phyloP scores from a whole-genome alignment of 2,329 filamentous ascomycete species.

The Chalara sp. region DNA sequence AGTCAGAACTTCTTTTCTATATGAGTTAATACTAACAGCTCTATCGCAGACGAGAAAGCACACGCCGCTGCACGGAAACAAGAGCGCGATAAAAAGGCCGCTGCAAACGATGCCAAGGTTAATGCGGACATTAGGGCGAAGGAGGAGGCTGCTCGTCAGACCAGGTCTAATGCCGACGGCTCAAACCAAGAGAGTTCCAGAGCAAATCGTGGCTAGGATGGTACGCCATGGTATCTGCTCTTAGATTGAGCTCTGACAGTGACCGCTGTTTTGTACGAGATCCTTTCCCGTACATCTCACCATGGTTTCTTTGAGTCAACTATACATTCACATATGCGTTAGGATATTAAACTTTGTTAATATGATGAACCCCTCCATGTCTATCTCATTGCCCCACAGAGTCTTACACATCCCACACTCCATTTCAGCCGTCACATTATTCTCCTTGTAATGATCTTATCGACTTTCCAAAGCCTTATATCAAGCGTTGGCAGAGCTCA shows the following conservation, averaged over 20 bases:
- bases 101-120: conserved; percentile 6
- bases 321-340: no score
- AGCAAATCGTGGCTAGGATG: neutral
- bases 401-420: no score
- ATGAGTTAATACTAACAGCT: neutral
- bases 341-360: no score
- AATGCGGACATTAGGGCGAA: conserved; percentile 5
- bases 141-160: conserved; percentile 1
- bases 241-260: neutral
- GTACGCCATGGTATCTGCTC: neutral
- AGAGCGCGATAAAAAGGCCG: conserved; percentile 2
- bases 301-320: no score
- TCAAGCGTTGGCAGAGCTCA: no score
- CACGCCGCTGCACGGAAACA: neutral
- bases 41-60: conserved; percentile 2
- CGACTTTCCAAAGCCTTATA: no score
- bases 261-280: neutral
- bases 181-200: neutral
- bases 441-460: no score
- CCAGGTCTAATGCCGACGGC: neutral
- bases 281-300: no score
- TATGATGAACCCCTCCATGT: no score
- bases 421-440: no score
- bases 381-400: no score
- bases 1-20: neutral